phyloP scores from a whole-genome alignment of 257 asterid genomes.

The Linderniella brevidens region DNA sequence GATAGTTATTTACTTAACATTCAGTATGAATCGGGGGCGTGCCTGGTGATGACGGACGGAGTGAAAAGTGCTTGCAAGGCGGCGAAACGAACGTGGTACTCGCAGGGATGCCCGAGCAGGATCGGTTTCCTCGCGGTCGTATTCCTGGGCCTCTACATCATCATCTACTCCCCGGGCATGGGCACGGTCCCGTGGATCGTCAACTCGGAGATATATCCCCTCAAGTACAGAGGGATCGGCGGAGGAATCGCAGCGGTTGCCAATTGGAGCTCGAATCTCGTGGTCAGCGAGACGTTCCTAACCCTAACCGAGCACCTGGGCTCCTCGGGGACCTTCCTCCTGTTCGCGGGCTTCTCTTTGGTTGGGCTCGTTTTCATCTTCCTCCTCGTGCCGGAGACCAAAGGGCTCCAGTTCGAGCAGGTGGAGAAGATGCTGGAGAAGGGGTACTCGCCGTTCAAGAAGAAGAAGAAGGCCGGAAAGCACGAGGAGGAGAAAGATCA shows the following conservation, averaged over 20 bases:
- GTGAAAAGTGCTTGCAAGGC: conserved; percentile 15
- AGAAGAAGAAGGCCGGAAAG: too few species aligned
- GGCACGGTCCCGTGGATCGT: conserved; percentile 69
- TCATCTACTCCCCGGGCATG: conserved; percentile 53
- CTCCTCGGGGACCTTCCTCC: conserved; percentile 37
- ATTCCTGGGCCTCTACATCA: conserved; percentile 41
- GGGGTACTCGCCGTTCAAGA: conserved; percentile 29
- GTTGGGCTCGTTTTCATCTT: conserved; percentile 36
- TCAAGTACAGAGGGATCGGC: conserved; percentile 52
- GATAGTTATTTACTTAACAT: not conserved
- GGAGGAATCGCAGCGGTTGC: conserved; percentile 54
- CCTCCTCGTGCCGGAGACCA: conserved; percentile 57
- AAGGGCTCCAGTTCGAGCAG: conserved; percentile 54
- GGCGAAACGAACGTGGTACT: conserved; percentile 40
- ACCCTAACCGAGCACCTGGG: conserved; percentile 40
- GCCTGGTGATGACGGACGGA: conserved; percentile 17
- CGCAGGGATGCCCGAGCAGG: conserved; percentile 48
- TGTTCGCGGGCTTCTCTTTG: conserved; percentile 51
- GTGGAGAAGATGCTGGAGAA: conserved; percentile 49
- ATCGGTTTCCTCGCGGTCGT: conserved; percentile 42
- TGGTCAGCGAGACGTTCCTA: conserved; percentile 49
- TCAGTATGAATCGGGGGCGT: conserved; percentile 55
- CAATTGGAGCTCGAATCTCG: conserved; percentile 12
- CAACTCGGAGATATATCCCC: conserved; percentile 62
- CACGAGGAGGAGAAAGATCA: not conserved